Conservation (phyloP, 352 stramenopile genomes). For the Pythium utonaiense region DNA sequence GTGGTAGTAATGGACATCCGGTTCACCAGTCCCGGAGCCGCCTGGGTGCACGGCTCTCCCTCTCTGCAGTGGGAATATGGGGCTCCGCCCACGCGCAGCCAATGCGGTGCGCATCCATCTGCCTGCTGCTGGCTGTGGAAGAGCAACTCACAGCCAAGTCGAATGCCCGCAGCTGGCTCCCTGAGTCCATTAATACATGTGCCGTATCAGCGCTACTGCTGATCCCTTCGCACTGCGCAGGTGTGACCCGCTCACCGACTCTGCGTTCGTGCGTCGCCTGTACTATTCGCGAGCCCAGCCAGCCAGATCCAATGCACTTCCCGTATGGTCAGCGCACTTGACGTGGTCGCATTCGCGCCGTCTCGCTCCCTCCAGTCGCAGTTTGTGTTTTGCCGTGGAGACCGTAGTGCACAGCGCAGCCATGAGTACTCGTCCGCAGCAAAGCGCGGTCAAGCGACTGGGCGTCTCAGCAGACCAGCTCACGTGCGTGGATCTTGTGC, state of each 20-base stretch:
- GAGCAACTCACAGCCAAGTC: not conserved
- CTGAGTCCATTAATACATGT: not conserved
- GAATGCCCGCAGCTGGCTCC: not conserved
- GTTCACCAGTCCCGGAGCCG: not conserved
- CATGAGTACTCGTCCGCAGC: too few species aligned
- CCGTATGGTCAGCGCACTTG: too few species aligned
- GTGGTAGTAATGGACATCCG: slow-evolving; percentile 4
- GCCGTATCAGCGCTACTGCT: not conserved
- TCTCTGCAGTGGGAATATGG: not conserved
- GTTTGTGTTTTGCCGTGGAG: not conserved
- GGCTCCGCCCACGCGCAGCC: not conserved
- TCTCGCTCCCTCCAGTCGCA: not conserved
- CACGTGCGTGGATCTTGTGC: slow-evolving; percentile 49
- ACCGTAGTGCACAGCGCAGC: too few species aligned
- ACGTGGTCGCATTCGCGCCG: too few species aligned
- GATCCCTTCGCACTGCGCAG: not conserved
- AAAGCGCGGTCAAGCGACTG: slow-evolving; percentile 7
- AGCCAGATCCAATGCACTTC: not conserved
- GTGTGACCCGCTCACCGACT: too few species aligned
- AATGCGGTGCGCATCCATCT: not conserved
- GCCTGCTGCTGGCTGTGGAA: slow-evolving; percentile 1
- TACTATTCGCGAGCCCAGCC: not conserved
- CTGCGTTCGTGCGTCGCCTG: too few species aligned
- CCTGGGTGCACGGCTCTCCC: not conserved
- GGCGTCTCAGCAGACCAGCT: slow-evolving; percentile 15